Conservation (phyloP, 2,329 filamentous ascomycete species). For the Beauveria asiatica region DNA sequence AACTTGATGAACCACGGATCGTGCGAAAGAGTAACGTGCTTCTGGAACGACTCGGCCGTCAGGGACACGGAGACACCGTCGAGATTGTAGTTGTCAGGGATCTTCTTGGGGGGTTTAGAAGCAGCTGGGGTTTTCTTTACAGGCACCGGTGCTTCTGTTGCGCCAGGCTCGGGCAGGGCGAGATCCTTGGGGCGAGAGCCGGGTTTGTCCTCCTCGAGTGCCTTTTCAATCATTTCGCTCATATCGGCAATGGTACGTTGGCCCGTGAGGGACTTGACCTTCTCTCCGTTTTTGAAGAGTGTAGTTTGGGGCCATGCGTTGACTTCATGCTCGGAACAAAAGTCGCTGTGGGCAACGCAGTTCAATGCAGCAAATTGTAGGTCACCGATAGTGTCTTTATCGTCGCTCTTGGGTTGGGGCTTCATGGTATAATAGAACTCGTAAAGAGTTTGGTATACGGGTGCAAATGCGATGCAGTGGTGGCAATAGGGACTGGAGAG, state of each 20-base stretch:
- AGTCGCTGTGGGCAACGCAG: slow-evolving; percentile 73
- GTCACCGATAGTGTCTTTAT: slow-evolving; percentile 57
- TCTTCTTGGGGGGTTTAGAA: slow-evolving; percentile 14
- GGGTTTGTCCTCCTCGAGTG: slow-evolving; percentile 69
- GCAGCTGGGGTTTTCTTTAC: slow-evolving; percentile 6
- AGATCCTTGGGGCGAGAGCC: slow-evolving; percentile 65
- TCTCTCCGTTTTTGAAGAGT: slow-evolving; percentile 71
- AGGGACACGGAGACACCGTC: slow-evolving; percentile 67
- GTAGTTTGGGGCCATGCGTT: slow-evolving; percentile 66
- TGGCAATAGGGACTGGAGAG: slow-evolving; percentile 47
- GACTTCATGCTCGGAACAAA: slow-evolving; percentile 63
- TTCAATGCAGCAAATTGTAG: slow-evolving; percentile 83
- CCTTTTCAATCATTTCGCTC: slow-evolving; percentile 64
- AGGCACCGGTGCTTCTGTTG: slow-evolving; percentile 34
- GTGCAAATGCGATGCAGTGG: slow-evolving; percentile 73
- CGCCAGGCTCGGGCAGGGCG: slow-evolving; percentile 64
- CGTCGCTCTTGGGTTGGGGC: slow-evolving; percentile 48
- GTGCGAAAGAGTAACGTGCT: slow-evolving; percentile 72
- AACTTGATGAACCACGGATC: slow-evolving; percentile 99
- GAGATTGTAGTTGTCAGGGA: slow-evolving; percentile 43
- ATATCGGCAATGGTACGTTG: slow-evolving; percentile 58
- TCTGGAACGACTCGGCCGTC: slow-evolving; percentile 78
- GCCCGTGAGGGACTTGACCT: slow-evolving; percentile 55
- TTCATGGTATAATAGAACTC: slow-evolving; percentile 91
- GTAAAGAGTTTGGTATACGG: slow-evolving; percentile 84